phyloP scores from a whole-genome alignment of 805 yeast species.

The Lipomyces yamanashiensis region DNA sequence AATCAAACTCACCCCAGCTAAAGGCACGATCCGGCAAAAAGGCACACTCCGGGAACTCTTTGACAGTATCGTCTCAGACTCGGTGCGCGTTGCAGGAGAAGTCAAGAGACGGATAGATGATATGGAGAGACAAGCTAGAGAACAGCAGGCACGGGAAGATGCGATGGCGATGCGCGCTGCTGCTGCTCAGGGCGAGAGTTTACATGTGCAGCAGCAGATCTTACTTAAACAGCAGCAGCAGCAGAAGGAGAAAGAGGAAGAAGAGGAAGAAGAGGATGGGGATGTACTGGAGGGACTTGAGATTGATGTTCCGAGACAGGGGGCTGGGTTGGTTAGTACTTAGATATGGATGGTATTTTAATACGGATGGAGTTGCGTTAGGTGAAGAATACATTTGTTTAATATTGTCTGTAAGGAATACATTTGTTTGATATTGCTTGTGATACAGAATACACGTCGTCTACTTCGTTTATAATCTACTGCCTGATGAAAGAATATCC shows the following conservation, averaged over 20 bases:
- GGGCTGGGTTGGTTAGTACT: neutral
- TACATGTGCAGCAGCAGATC: conserved; percentile 13
- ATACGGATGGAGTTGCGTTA: neutral
- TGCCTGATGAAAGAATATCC: too few species aligned
- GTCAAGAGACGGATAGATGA: conserved; percentile 84
- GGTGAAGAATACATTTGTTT: neutral
- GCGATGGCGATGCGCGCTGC: conserved; percentile 34
- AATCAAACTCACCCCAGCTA: conserved; percentile 34
- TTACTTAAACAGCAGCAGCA: conserved; percentile 1
- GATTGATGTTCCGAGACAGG: conserved; percentile 47
- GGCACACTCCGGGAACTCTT: conserved; percentile 75
- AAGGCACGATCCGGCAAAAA: conserved; percentile 26
- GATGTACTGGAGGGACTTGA: conserved; percentile 58
- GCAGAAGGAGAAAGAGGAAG: conserved; percentile 1
- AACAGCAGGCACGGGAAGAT: conserved; percentile 39
- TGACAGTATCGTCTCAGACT: conserved; percentile 89
- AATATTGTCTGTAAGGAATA: too few species aligned
- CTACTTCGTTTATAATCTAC: too few species aligned
- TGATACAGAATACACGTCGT: neutral
- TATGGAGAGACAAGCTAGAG: conserved; percentile 45
- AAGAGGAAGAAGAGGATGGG: conserved; percentile 41
- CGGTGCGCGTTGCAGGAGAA: conserved; percentile 86
- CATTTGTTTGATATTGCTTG: too few species aligned
- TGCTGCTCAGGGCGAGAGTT: conserved; percentile 4
- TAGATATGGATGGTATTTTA: too few species aligned